Conservation (phyloP, 2,329 filamentous ascomycete species). For the Verticillium tricorpus region DNA sequence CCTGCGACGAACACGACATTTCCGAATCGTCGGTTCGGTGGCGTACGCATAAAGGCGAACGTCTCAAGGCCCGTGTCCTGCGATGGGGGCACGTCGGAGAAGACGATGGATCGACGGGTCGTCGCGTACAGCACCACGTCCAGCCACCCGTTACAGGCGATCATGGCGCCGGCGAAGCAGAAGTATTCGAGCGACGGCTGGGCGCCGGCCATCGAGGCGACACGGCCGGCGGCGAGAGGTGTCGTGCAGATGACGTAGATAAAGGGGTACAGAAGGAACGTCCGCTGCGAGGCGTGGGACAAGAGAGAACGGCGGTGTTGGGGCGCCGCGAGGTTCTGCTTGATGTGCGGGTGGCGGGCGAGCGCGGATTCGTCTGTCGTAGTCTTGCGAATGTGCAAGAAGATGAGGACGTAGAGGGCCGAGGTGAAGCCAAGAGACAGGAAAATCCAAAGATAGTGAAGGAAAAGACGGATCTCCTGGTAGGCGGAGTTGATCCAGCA, state of each 20-base stretch:
- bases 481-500: constrained; percentile 60
- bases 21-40: constrained; percentile 29
- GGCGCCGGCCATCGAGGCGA: constrained; percentile 55
- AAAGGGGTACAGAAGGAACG: constrained; percentile 63
- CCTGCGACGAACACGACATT: constrained; percentile 33
- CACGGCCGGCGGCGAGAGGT: constrained; percentile 60
- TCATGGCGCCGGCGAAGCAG: constrained; percentile 54
- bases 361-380: constrained; percentile 17
- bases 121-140: constrained; percentile 50
- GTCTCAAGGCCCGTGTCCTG: constrained; percentile 46
- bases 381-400: constrained; percentile 28
- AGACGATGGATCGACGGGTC: constrained; percentile 49
- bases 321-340: not conserved
- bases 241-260: constrained; percentile 67
- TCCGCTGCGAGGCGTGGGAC: constrained; percentile 34
- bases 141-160: constrained; percentile 51
- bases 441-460: constrained; percentile 64
- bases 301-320: not conserved
- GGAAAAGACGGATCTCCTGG: constrained; percentile 49
- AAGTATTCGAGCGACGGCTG: constrained; percentile 49
- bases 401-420: constrained; percentile 35
- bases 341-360: constrained; percentile 6
- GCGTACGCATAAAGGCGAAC: constrained; percentile 44
- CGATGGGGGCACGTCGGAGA: constrained; percentile 30
- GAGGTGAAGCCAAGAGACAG: constrained; percentile 31